Base-by-base conservation (phyloP, 257 asterid species). In the Salvia rosmarinus region DNA sequence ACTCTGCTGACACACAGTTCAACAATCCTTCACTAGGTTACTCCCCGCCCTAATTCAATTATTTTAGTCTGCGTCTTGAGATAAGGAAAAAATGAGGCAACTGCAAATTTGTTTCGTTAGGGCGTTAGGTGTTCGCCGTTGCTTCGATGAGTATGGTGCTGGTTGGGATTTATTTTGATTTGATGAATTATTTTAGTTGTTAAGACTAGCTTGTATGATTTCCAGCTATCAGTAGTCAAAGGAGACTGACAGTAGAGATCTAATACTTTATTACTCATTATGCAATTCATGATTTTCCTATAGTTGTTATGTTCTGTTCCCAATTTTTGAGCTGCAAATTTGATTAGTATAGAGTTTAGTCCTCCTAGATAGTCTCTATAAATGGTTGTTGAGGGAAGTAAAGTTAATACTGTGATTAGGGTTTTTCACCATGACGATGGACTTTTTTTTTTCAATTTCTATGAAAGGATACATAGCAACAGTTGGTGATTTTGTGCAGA, bases 301-400 rank as follows among this genome's bases (percentile, higher is more conserved):
- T n/a, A 8, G 9, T 21, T 72, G 6, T 49, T 13, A 28, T 52
- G 65, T 40, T n/a, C 5, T 47, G 34, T 40, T 49, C 3, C 11
- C 11, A 0, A 43, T 2, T 25, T 42, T 50, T 19, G 57, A 64
- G 62, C 67, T 64, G 50, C 61, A n/a, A 25, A 62, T 21, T 20
- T 50, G 43, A 34, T 61, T 6, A 60, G 0, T 10, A 1, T 9
- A 9, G 1, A n/a, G 4, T 40, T 14, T 1, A 46, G 3, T 32
- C 47, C 59, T 59, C 47, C 49, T 71, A 30, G 43, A 60, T 60
- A 34, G 54, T 60, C 54, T 13, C 52, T 13, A 19, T 4, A 46
- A 34, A 46, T 34, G 34, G 56, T 49, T 37, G 20, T 17, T 10
- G 47, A 39, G 5, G 43, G 13, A 72, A 50, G n/a, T 61, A 25